phyloP scores from a whole-genome alignment of 148 eudicot genomes.

The Bassia scoparia region DNA sequence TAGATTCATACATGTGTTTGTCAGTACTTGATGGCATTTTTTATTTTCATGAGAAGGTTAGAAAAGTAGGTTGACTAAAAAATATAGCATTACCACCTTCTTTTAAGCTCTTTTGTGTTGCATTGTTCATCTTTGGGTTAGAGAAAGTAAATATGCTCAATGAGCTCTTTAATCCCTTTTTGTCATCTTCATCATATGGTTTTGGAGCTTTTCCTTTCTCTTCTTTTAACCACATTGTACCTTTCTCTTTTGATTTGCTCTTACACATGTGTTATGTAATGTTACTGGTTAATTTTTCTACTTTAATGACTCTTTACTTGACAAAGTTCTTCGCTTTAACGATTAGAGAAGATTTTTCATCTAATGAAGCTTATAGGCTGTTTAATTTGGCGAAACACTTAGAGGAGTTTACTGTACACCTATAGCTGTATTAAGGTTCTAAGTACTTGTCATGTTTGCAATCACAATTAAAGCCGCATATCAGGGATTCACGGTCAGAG shows the following conservation, averaged over 20 bases:
- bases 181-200: conserved; percentile 34
- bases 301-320: conserved; percentile 23
- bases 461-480: not conserved
- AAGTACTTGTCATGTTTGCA: not conserved
- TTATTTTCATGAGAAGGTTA: conserved; percentile 5
- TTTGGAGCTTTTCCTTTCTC: conserved; percentile 37
- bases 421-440: not conserved
- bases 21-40: conserved; percentile 22
- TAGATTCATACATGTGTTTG: conserved; percentile 15
- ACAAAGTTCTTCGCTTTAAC: conserved; percentile 24
- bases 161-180: conserved; percentile 34
- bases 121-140: conserved; percentile 26
- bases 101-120: conserved; percentile 6
- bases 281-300: conserved; percentile 9
- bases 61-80: conserved; percentile 31
- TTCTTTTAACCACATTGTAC: conserved; percentile 29
- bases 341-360: not conserved
- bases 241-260: conserved; percentile 26
- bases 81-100: not conserved
- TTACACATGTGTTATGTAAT: conserved; percentile 19
- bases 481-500: not conserved
- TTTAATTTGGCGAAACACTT: not conserved
- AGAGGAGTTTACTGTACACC: not conserved
- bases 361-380: conserved; percentile 8
- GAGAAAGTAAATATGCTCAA: conserved; percentile 28